Base-by-base conservation (phyloP, 1,284 basidiomycete species). In the Ganoderma resinaceum region DNA sequence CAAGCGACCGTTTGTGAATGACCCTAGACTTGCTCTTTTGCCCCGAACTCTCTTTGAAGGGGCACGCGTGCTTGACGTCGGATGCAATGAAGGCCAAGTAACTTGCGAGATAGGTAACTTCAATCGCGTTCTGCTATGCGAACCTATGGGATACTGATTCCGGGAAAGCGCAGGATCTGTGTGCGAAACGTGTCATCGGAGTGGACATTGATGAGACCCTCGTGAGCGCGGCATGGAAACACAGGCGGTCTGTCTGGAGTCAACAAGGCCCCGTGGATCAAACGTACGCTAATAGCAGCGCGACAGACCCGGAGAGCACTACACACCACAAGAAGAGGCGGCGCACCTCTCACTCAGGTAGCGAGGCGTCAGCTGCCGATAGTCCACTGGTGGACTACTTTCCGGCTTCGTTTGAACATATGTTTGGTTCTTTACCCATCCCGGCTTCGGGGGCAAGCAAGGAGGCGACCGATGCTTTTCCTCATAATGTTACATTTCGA, bases 21-120 rank as follows among this genome's bases (percentile, higher is more conserved):
- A 95, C 76, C 84, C 85, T 0, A 85, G 93, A 26, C 83, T 94
- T 1, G 79, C 84, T 2, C 78, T 90, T 12, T 78, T 95, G 0
- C 88, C 91, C 0, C 61, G 76, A 3, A 74, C 79, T 4, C 81
- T 91, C 37, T 89, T 95, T 74, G 29, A 68, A 2, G 83, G 79
- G 29, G 86, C 86, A 65, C 81, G 83, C 59, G 90, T 95, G 1
- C 83, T 95, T 12, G 95, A 96, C 76, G 79, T 95, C 0, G 94
- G 95, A 2, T 94, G 92, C 76, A 96, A 95, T 77, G 91, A 94
- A 76, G 94, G 94, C 1, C 88, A 86, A 83, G 88, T 95, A 29
- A 91, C 92, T 0, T 92, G 91, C 74, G 92, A 95, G 77, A 89
- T 95, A 46, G 94, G 94, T 91, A 29, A 58, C 66, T 52, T 26